Evolutionary conservation across 179 eudicot genomes (phyloP), one percentile per base, ranked within the genome.

Genomic region (Vitellaria paradoxa): DNA sequence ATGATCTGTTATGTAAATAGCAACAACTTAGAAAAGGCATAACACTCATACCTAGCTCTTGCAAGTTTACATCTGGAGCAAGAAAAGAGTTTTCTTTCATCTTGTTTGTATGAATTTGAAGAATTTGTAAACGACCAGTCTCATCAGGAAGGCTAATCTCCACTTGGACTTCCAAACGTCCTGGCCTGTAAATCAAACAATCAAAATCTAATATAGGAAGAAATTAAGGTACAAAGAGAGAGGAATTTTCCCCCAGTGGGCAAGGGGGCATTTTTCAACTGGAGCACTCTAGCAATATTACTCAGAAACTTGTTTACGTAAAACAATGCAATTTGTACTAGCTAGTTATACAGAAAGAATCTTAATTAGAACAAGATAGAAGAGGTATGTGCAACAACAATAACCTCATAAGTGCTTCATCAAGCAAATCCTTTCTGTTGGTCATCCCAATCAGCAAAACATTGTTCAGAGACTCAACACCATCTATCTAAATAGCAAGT

Each of bases 111-210:
- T 96, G 99, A 74, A 96, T 96, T 76, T 96, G 93, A 79, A 96
- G 96, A 85, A 96, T 96, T 82, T 96, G 99, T 24, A 96, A 47
- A 79, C 99, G 98, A 26, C 99, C 99, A 81, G 86, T 86, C 82
- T 96, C 98, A 87, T 96, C 97, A 49, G 99, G 99, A 76, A 96
- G 98, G 86, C 96, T 94, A 83, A 96, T 96, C 87, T 96, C 99
- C 84, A 96, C 97, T 85, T 94, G 99, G 74, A 96, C 99, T 89
- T 96, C 99, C 74, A 96, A 82, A 85, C 98, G 98, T 47, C 99
- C 99, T 81, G 99, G 99, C 89, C 99, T 93, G 75, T 60, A 76
- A 68, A 72, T 23, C 57, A 70, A 37, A 70, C 2, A 55, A 24
- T 42, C 26, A 68, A 37, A 56, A 26, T 67, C 26, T 42, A 59